Evolutionary conservation across 495 filamentous ascomycete species (phyloP).

Genomic region (Rhizodiscina lignyota): DNA sequence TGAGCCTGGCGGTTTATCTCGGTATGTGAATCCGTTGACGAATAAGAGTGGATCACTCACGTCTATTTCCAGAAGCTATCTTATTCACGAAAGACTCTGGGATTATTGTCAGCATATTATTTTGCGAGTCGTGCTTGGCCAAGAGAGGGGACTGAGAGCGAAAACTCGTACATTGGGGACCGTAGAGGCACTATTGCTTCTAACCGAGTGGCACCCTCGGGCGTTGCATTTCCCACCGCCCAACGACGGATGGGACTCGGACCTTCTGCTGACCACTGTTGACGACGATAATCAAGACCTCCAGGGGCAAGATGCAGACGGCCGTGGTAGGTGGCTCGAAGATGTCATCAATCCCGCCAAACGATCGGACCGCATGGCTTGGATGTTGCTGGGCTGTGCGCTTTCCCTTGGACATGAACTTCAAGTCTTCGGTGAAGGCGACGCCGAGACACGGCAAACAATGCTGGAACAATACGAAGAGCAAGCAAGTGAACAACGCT

Average conservation of each 20-base stretch:
- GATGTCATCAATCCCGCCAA: conserved; percentile 94
- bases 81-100: conserved; percentile 92
- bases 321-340: conserved; percentile 34
- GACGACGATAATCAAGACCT: conserved; percentile 6
- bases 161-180: conserved; percentile 88
- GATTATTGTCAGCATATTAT: conserved; percentile 85
- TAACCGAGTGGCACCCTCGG: conserved; percentile 94
- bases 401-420: conserved; percentile 83
- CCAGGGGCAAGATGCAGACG: conserved; percentile 35
- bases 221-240: conserved; percentile 89
- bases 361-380: conserved; percentile 93
- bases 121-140: conserved; percentile 83
- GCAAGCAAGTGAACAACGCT: conserved; percentile 7
- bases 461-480: conserved; percentile 51
- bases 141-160: too few species aligned
- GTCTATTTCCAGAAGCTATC: too few species aligned
- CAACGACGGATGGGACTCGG: conserved; percentile 56
- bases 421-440: conserved; percentile 67
- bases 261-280: conserved; percentile 1
- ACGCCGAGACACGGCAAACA: conserved; percentile 62
- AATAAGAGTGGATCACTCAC: too few species aligned
- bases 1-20: too few species aligned
- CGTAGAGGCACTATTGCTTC: conserved; percentile 77
- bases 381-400: conserved; percentile 89
- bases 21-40: too few species aligned